Evolutionary conservation across 2,329 filamentous ascomycete genomes (phyloP), one percentile per base, ranked within the genome.

Genomic region (Dactylellina leptospora): DNA sequence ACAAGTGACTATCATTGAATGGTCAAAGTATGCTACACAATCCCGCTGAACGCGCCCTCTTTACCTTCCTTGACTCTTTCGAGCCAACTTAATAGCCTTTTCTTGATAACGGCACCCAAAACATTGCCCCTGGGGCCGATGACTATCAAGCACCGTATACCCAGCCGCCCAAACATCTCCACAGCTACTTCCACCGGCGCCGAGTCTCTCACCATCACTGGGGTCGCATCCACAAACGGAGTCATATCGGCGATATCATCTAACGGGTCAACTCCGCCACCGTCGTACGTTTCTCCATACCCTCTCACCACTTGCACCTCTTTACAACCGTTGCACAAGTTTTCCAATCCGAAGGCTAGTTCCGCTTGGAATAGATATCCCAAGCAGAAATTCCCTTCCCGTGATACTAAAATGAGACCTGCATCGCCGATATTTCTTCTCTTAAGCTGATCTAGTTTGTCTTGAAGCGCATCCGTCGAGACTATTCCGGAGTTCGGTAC

Each of bases 111-210:
- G 0, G 86, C 83, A 0, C 85, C 85, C 2, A 84, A 78, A 48
- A 86, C 77, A 72, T 75, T 79, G 0, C 83, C 81, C 20, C 83
- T 83, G 69, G 85, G 82, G 72, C 85, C 83, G 1, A 83, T 80
- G 4, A 87, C 78, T 75, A 84, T 82, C 44, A 87, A 71, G 78
- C 86, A 81, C 66, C 84, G 78, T 74, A 86, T 73, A 0, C 85
- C 85, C 42, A 87, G 75, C 76, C 85, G 86, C 2, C 82, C 82
- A 79, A 87, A 86, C 82, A 87, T 84, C 77, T 87, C 85, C 0
- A 86, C 83, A 0, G 82, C 84, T 77, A 85, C 85, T 76, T 87
- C 85, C 75, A 87, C 80, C 8, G 85, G 85, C 44, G 85, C 84
- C 45, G 81, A 81, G 0, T 80, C 81, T 60, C 80, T 83, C 4